Percentiles rank a stretch among this genome's conserved stretches.
phyloP scores from a whole-genome alignment of 2,329 filamentous ascomycete species.

The Diplodia intermedia region DNA sequence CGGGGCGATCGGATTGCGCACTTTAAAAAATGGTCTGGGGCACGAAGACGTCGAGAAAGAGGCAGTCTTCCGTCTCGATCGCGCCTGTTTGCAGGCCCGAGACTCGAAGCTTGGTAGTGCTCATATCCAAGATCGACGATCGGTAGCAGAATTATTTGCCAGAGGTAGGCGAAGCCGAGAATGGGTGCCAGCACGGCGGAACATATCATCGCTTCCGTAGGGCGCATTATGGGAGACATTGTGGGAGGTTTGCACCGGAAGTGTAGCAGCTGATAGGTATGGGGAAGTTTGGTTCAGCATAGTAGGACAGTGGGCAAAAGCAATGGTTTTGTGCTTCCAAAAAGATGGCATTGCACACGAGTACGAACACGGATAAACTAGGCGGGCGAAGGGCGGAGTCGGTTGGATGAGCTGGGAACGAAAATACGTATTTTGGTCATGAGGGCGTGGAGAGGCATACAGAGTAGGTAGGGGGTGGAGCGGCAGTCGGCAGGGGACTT shows the following conservation, averaged over 20 bases:
- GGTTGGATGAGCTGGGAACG: too few relatives aligned
- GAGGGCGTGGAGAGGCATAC: too few relatives aligned
- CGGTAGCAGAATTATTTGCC: conserved; percentile 42
- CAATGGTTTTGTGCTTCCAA: neutral
- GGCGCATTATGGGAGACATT: conserved; percentile 7
- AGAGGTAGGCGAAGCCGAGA: neutral
- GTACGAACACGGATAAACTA: conserved; percentile 5
- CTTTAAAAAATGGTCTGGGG: conserved; percentile 46
- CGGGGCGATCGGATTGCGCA: conserved; percentile 25
- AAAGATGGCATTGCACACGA: neutral
- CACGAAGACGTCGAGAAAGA: conserved; percentile 51
- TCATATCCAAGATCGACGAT: conserved; percentile 63
- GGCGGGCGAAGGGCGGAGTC: neutral
- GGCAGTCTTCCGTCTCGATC: conserved; percentile 46
- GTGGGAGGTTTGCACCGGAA: neutral
- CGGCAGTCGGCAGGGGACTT: neutral
- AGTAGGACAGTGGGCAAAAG: neutral
- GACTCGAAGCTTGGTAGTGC: conserved; percentile 56
- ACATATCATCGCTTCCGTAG: neutral
- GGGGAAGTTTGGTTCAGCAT: neutral
- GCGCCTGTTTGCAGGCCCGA: conserved; percentile 43
- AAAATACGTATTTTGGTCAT: too few relatives aligned
- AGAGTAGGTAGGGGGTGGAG: too few relatives aligned
- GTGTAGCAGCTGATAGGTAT: neutral
- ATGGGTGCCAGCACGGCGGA: neutral